Evolutionary conservation across 768 basidiomycete species (phyloP), one percentile per base, ranked within the genome.

Genomic region (Suillus subalutaceus): DNA sequence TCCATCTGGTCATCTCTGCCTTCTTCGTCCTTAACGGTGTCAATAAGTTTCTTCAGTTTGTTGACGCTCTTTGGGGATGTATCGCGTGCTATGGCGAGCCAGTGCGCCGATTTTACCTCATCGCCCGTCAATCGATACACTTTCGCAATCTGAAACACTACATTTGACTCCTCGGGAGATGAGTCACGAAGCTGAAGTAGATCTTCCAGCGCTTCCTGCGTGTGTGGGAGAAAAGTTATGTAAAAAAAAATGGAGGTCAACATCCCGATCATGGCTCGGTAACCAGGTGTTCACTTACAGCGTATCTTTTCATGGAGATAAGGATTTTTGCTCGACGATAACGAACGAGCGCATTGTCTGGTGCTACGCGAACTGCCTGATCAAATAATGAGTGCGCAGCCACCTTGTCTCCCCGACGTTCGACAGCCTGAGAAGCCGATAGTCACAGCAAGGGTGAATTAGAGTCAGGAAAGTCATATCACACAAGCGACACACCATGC

Each of bases 81-180:
- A 75, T 99, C 97, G 68, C 96, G 89, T 70, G 96, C 97, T 46
- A 91, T 84, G 38, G 95, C 93, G 67, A 99, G 90, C 79, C 90
- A 84, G 67, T 92, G 89, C 65, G 93, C 91, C 59, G 94, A 90
- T 78, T 92, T 90, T 23, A 86, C 83, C 69, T 88, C 86, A 78
- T 94, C 84, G 43, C 94, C 94, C 64, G 92, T 79, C 70, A 92
- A 82, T 57, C 93, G 88, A 74, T 97, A 98, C 66, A 92, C 90
- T 80, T 91, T 92, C 35, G 96, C 97, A 20, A 99, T 87, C 78
- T 98, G 90, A 86, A 97, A 97, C 66, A 96, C 88, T 65, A 99
- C 93, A 80, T 98, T 98, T 63, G 96, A 91, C 82, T 99, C 97
- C 74, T 96, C 94, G 8, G 97, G 97, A 43, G 96, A 93, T 68